phyloP scores from a whole-genome alignment of 805 yeast species.

The Lachancea thermotolerans region DNA sequence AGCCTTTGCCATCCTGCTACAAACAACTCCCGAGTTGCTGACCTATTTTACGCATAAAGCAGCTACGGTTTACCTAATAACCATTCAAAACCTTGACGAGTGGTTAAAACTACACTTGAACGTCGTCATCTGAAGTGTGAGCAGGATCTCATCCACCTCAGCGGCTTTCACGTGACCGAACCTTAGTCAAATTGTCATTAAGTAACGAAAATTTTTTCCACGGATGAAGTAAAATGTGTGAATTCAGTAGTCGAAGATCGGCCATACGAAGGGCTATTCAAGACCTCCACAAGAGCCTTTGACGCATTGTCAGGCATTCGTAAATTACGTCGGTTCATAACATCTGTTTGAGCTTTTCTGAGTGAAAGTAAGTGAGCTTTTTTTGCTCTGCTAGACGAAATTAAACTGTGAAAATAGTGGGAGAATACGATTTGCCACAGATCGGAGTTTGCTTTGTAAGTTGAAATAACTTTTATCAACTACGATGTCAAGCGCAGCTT shows the following conservation, averaged over 20 bases:
- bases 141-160: no score
- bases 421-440: not conserved
- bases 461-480: not conserved
- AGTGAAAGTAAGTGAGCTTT: no score
- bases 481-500: slow-evolving; percentile 4
- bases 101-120: slow-evolving; percentile 33
- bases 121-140: slow-evolving; percentile 15
- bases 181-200: no score
- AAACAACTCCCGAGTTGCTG: slow-evolving; percentile 16
- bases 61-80: slow-evolving; percentile 20
- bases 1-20: slow-evolving; percentile 25
- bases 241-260: not conserved
- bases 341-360: no score
- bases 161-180: no score
- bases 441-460: not conserved
- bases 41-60: slow-evolving; percentile 19
- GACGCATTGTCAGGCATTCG: not conserved
- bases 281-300: not conserved
- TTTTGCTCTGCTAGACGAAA: no score
- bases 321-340: no score
- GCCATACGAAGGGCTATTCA: not conserved
- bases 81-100: slow-evolving; percentile 27
- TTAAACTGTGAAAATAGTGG: no score
- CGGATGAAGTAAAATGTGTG: not conserved
- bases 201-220: not conserved